Base-by-base conservation (phyloP, 2,329 filamentous ascomycete species). In the Pestalotiopsis sp. region DNA sequence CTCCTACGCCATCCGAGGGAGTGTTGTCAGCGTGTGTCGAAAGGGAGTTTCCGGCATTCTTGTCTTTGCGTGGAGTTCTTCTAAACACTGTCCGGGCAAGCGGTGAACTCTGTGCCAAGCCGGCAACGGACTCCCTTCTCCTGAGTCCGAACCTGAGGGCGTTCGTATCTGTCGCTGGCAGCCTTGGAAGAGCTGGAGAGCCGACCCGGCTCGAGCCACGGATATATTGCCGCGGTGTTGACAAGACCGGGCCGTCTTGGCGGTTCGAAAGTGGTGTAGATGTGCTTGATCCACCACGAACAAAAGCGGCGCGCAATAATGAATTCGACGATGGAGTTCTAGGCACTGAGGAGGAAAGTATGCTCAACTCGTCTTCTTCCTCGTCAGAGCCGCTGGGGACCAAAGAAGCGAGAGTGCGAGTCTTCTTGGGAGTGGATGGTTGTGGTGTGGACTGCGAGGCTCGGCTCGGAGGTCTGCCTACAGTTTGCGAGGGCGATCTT, bases 61-160 rank as follows among this genome's bases (percentile, higher is more conserved):
- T 49, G 17, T 58, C 14, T 52, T 66, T 49, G 58, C 64, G 70
- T 56, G 74, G 76, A 25, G 72, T 74, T 64, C 69, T 69, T 20
- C 73, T 67, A 56, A 73, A 56, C 36, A 74, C 72, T 6, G 68
- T 71, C 52, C 76, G 75, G 9, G 72, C 72, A 3, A 78, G 66
- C 3, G 76, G 76, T 36, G 76, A 78, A 68, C 76, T 77, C 64
- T 76, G 73, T 4, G 71, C 70, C 25, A 41, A 31, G 20, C 36
- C n/a, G 11, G 31, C 6, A 13, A 31, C 14, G 31, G 64, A 6
- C 20, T 17, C 36, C 7, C 23, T 31, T 31, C 45, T 66, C 49
- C 38, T 38, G 4, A 45, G 25, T 31, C 49, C 59, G 20, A 36
- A 39, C 31, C 59, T 62, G n/a, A 62, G 14, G 0, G 59, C 59